Base-by-base conservation (phyloP, 31 red algal species). In the Asparagopsis taxiformis region DNA sequence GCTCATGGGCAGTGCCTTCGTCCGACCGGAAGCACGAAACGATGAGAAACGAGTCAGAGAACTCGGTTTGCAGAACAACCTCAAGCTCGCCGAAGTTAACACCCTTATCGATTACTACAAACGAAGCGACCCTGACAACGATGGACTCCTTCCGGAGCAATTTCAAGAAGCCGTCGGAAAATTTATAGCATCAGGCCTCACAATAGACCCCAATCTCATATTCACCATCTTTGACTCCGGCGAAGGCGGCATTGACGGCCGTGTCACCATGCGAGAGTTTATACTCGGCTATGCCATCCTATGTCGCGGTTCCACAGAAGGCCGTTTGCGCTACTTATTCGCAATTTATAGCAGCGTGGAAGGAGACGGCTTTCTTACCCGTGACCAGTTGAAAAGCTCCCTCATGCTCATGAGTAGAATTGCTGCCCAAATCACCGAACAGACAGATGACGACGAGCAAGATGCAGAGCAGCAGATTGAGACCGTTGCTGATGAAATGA, bases 271-370 rank as follows among this genome's bases (percentile, higher is more conserved):
- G 50, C 84, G 84, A 24, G 74, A 88, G 38, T 88, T 88, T 52
- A 79, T 88, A 31, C 56, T 77, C 25, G 84, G 84, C 4, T 88
- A 88, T 59, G 84, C 84, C 0, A 70, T 88, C 4, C 84, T 88
- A 1, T 88, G 84, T 65, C 62, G 74, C 28, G 84, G 84, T 9
- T 70, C 73, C 15, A 79, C 84, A 11, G 84, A 86, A 50, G 70
- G 58, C 22, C 70, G 81, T 50, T 62, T 86, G 20, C 66, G 69
- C 19, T 86, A 86, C 50, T 55, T 86, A 6, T 86, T 86, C 69
- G 58, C 81, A 21, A 86, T 86, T 11, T 86, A 86, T 70, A 62
- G 70, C 5, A 62, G 36, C 24, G 38, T 58, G 25, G 59, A 86
- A 0, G 57, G 57, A 23, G 61, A 68, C 2, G 59, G 62, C 33